phyloP scores from a whole-genome alignment of 306 rosid species.

The Dalbergia cultrata region DNA sequence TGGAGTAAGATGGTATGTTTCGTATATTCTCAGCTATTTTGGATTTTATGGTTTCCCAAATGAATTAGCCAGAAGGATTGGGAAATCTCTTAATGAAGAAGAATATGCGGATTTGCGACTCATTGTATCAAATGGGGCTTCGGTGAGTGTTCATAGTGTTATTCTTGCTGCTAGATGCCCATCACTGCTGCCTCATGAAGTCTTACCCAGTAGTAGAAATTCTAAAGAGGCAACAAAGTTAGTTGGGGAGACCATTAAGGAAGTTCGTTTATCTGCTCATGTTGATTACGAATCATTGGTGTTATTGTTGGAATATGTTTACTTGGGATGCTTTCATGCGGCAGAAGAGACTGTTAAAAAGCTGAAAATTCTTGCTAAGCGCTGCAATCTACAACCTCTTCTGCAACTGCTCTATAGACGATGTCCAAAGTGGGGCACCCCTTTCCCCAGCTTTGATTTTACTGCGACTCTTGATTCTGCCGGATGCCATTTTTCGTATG shows the following conservation, averaged over 20 bases:
- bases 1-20: constrained; percentile 81
- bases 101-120: constrained; percentile 68
- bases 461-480: constrained; percentile 66
- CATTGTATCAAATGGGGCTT: constrained; percentile 59
- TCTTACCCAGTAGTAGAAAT: constrained; percentile 36
- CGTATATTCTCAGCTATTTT: constrained; percentile 69
- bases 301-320: constrained; percentile 75
- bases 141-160: constrained; percentile 75
- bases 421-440: constrained; percentile 77
- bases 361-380: constrained; percentile 80
- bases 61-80: constrained; percentile 72
- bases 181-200: constrained; percentile 70
- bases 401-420: constrained; percentile 67
- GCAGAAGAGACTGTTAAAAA: constrained; percentile 67
- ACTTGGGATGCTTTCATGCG: constrained; percentile 66
- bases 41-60: constrained; percentile 85
- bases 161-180: constrained; percentile 77
- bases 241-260: constrained; percentile 48
- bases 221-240: constrained; percentile 38
- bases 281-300: constrained; percentile 72
- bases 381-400: constrained; percentile 71
- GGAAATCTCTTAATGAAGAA: constrained; percentile 61
- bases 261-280: constrained; percentile 70
- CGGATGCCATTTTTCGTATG: constrained; percentile 80
- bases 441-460: constrained; percentile 68